These are phyloP conservation scores for Bidens hawaiensis DNA, from an alignment of 140 eudicot genomes.

Conservation along the genomic window DNA sequence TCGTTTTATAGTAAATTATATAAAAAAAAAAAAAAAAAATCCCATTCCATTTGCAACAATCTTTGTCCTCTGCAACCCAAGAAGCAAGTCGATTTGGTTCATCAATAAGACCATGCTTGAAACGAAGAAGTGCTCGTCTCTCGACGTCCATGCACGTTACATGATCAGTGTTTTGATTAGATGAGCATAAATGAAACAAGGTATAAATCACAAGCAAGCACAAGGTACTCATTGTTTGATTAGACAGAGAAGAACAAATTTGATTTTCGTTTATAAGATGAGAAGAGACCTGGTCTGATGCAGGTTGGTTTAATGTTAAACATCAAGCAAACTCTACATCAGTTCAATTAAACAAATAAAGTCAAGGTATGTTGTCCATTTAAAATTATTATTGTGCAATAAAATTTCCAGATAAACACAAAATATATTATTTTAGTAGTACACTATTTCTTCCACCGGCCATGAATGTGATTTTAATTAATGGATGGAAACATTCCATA, in stretches of 20 bases:
- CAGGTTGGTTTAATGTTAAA: too few relatives aligned
- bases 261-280: neutral
- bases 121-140: constrained; percentile 22
- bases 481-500: too few relatives aligned
- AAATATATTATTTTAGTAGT: too few relatives aligned
- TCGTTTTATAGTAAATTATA: too few relatives aligned
- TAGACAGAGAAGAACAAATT: neutral
- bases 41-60: constrained; percentile 36
- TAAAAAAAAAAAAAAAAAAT: too few relatives aligned
- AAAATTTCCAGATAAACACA: too few relatives aligned
- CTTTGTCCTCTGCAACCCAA: constrained; percentile 28
- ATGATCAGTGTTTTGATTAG: neutral
- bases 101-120: constrained; percentile 24
- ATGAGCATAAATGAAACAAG: neutral
- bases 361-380: too few relatives aligned
- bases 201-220: neutral
- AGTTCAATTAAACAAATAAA: too few relatives aligned
- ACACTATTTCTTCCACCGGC: too few relatives aligned
- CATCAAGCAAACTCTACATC: too few relatives aligned
- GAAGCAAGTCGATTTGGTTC: constrained; percentile 23
- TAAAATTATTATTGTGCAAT: too few relatives aligned
- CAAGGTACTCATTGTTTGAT: constrained; percentile 10
- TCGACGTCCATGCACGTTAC: constrained; percentile 16
- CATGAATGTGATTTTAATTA: too few relatives aligned
- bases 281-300: neutral